These are phyloP conservation scores for Vitis rotundifolia DNA, from an alignment of 164 flowering plant genomes.

Conservation along the genomic window DNA sequence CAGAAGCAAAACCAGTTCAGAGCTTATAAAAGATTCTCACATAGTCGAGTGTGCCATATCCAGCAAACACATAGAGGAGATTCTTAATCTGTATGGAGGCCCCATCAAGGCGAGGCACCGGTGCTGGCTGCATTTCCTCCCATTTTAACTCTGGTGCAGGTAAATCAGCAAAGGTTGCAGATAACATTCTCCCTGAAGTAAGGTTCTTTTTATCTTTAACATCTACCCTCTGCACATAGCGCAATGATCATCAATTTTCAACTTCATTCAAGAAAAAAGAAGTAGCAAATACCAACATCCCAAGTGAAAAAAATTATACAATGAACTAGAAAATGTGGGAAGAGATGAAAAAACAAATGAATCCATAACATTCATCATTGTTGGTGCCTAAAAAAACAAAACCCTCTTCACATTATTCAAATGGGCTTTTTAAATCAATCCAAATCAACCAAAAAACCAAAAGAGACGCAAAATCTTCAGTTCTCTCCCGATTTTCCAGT, in stretches of 20 bases:
- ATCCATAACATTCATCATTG: too few species aligned
- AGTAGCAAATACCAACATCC: neutral
- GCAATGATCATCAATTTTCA: neutral
- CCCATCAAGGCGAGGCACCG: conserved; percentile 92
- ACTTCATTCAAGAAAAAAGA: too few species aligned
- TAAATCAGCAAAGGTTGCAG: conserved; percentile 78
- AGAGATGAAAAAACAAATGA: too few species aligned
- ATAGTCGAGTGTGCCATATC: conserved; percentile 73
- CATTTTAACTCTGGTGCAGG: conserved; percentile 74
- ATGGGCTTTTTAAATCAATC: too few species aligned
- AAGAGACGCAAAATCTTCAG: too few species aligned
- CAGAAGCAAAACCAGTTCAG: neutral
- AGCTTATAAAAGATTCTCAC: conserved; percentile 35
- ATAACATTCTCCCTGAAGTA: conserved; percentile 33
- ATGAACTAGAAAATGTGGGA: too few species aligned
- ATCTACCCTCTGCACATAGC: conserved; percentile 16
- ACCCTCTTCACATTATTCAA: too few species aligned
- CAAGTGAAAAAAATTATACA: neutral
- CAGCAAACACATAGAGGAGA: conserved; percentile 78
- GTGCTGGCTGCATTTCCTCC: conserved; percentile 80
- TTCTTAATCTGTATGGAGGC: conserved; percentile 73
- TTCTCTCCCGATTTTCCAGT: too few species aligned
- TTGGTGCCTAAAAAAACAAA: too few species aligned
- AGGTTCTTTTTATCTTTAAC: conserved; percentile 8
- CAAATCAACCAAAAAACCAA: too few species aligned